Evolutionary conservation across 2,329 filamentous ascomycete genomes (phyloP).

Genomic region (Talaromyces sp.): DNA sequence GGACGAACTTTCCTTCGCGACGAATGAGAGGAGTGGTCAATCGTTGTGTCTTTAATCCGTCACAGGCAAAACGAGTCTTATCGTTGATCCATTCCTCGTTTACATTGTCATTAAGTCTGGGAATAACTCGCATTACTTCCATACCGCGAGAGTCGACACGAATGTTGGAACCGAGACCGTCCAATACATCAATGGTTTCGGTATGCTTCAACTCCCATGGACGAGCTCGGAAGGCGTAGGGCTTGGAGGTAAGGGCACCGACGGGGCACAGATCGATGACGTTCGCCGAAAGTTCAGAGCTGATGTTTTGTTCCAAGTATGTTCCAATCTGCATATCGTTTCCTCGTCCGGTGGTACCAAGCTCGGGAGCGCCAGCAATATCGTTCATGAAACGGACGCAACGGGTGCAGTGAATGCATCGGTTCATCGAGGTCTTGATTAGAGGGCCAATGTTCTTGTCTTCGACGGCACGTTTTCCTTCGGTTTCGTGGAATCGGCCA

Average conservation of each 20-base stretch:
- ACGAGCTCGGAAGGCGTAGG: constrained; percentile 92
- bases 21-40: constrained; percentile 89
- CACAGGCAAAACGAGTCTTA: constrained; percentile 93
- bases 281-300: constrained; percentile 93
- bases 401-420: constrained; percentile 98
- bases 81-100: constrained; percentile 99
- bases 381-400: constrained; percentile 98
- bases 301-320: constrained; percentile 89
- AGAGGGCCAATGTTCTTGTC: constrained; percentile 99
- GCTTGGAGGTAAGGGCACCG: constrained; percentile 92
- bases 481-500: constrained; percentile 92
- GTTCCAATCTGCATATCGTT: constrained; percentile 98
- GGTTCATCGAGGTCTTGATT: constrained; percentile 99
- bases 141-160: constrained; percentile 88
- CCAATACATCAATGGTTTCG: constrained; percentile 91
- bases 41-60: constrained; percentile 93
- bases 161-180: constrained; percentile 91
- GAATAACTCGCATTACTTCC: constrained; percentile 92
- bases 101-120: constrained; percentile 91
- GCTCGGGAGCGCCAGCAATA: constrained; percentile 88
- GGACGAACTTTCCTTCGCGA: constrained; percentile 84
- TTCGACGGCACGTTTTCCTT: constrained; percentile 94
- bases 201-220: constrained; percentile 97
- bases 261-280: constrained; percentile 98
- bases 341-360: constrained; percentile 90